phyloP scores from a whole-genome alignment of 2,329 filamentous ascomycete genomes.

The Domatiomyces catenatus region DNA sequence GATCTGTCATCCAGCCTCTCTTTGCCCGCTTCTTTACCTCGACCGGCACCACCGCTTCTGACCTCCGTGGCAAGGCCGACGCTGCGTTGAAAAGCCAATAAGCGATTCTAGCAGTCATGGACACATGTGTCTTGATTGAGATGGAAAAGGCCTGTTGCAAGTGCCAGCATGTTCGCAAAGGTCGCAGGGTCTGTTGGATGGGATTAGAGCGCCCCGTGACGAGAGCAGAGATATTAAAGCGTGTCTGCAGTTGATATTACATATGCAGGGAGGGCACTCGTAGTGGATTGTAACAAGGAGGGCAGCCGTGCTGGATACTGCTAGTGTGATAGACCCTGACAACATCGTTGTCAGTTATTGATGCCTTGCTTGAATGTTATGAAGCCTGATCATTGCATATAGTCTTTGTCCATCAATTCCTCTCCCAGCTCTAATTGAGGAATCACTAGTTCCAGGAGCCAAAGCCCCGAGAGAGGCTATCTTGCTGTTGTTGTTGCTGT shows the following conservation, averaged over 20 bases:
- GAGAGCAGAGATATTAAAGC: not conserved
- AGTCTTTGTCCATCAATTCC: not conserved
- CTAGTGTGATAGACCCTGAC: not conserved
- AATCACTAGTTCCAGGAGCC: slow-evolving; percentile 46
- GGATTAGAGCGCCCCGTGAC: not conserved
- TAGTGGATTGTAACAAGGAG: not conserved
- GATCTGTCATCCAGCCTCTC: slow-evolving; percentile 81
- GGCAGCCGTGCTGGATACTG: not conserved
- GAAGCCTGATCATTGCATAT: not conserved
- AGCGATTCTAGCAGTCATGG: slow-evolving; percentile 11
- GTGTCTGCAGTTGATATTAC: not conserved
- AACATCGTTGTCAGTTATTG: not conserved
- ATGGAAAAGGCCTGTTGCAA: not conserved
- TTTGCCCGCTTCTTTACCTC: slow-evolving; percentile 79
- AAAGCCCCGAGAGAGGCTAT: slow-evolving; percentile 39
- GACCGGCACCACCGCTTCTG: slow-evolving; percentile 59
- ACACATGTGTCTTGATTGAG: not conserved
- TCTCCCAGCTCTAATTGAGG: not conserved
- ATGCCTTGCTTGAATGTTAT: not conserved
- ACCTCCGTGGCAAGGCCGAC: slow-evolving; percentile 78
- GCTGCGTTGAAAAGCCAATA: slow-evolving; percentile 47
- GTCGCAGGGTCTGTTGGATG: not conserved
- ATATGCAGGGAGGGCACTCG: not conserved
- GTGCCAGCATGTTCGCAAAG: not conserved
- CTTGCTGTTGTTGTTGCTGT: slow-evolving; percentile 55